Evolutionary conservation across 163 green algal genomes (phyloP).

Genomic region (Chloroidium sp.): DNA sequence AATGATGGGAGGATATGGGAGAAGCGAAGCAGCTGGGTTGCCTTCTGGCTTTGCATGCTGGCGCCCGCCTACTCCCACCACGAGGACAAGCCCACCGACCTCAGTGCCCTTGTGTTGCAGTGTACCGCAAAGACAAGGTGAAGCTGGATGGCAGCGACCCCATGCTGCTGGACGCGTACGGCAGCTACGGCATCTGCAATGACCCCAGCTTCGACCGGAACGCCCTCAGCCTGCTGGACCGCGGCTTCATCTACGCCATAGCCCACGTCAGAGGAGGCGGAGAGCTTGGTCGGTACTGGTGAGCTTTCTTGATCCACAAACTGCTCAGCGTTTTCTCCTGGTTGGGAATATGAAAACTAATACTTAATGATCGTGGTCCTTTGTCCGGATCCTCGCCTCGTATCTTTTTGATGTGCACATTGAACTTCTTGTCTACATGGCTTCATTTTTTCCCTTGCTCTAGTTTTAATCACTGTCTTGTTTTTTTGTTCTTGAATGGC

Average conservation of each 20-base stretch:
- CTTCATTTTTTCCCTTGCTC: too few relatives aligned
- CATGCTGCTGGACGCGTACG: slow-evolving; percentile 47
- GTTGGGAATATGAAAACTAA: slow-evolving; percentile 3
- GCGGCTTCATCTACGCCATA: slow-evolving; percentile 69
- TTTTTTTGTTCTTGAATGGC: too few relatives aligned
- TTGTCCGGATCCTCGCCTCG: too few relatives aligned
- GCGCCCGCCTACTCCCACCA: too few relatives aligned
- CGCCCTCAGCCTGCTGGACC: slow-evolving; percentile 64
- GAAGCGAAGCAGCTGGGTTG: too few relatives aligned
- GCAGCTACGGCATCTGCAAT: slow-evolving; percentile 62
- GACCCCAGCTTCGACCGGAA: slow-evolving; percentile 53
- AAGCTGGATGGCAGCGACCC: slow-evolving; percentile 33
- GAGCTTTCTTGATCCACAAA: slow-evolving; percentile 3
- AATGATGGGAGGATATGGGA: too few relatives aligned
- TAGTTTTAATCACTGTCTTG: too few relatives aligned
- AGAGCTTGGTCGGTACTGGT: slow-evolving; percentile 61
- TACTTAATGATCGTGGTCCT: too few relatives aligned
- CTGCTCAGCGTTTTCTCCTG: slow-evolving; percentile 3
- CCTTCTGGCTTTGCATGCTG: too few relatives aligned
- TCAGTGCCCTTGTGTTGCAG: background rate
- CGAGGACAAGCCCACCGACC: background rate
- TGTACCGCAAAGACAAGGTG: slow-evolving; percentile 43
- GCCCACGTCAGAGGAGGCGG: slow-evolving; percentile 62
- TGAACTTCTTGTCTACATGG: too few relatives aligned
- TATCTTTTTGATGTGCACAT: too few relatives aligned